Base-by-base conservation (phyloP, 2,329 filamentous ascomycete genomes). In the Scolecobasidium constrictum region DNA sequence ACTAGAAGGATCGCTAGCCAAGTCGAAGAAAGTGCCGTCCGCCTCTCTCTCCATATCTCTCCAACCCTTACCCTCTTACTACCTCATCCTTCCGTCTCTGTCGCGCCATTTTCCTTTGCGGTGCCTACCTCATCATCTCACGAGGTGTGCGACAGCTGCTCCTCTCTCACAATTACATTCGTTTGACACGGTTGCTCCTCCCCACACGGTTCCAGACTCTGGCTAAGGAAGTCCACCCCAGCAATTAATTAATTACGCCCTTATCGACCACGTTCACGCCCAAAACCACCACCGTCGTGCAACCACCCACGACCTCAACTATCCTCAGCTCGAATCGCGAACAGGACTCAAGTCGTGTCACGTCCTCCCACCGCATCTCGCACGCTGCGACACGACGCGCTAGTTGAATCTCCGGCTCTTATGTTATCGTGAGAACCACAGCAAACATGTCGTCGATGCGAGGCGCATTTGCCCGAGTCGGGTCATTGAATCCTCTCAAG, bases 401-500 rank as follows among this genome's bases (percentile, higher is more conserved):
- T n/a, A n/a, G n/a, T n/a, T n/a, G n/a, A n/a, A n/a, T n/a, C n/a
- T n/a, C n/a, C n/a, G n/a, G n/a, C n/a, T n/a, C n/a, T n/a, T n/a
- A 31, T 31, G 26, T 9, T 31, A 31, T 31, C 26, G 26, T 31
- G 26, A 31, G 26, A 31, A 7, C 9, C 26, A n/a, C n/a, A n/a
- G n/a, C n/a, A n/a, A n/a, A n/a, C 9, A 31, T 31, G 26, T 7
- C 9, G 9, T 40, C 36, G 38, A 47, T 48, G 23, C 48, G 40
- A 42, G 42, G 44, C 41, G 45, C 52, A 35, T 52, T 58, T 35
- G 61, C 40, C 18, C 40, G 40, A 6, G 31, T 42, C 22, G 23
- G 31, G 34, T 62, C 60, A 46, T 52, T 65, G 49, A 67, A 68
- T 47, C 66, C 66, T 18, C 56, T 65, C 47, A 66, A 66, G 48